A percentile compares a stretch with the other conserved stretches of the same genome.
Conservation (phyloP, 495 filamentous ascomycete species). For the Aspergillus diversus region DNA sequence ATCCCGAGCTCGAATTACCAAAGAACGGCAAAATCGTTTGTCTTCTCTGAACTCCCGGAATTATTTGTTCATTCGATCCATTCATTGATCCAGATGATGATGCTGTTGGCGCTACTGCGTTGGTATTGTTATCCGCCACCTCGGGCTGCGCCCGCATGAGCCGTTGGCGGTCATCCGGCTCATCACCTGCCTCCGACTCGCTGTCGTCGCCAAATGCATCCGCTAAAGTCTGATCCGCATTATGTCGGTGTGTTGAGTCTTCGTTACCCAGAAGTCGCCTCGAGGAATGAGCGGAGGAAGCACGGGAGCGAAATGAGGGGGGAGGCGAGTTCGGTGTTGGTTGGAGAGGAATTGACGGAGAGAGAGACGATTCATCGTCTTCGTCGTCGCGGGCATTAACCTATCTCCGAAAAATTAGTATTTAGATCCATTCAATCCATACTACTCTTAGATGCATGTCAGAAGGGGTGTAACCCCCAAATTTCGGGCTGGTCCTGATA, state of each 20-base stretch:
- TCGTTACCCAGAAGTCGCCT: constrained; percentile 54
- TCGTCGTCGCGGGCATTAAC: constrained; percentile 58
- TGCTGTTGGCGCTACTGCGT: constrained; percentile 25
- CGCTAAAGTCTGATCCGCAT: constrained; percentile 75
- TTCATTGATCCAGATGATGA: constrained; percentile 44
- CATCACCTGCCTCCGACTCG: constrained; percentile 71
- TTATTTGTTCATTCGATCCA: constrained; percentile 24
- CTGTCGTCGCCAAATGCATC: constrained; percentile 85
- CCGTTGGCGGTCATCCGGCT: constrained; percentile 80
- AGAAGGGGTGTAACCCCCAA: neutral
- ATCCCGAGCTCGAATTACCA: constrained; percentile 36
- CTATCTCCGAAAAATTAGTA: constrained; percentile 37
- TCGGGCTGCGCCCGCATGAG: constrained; percentile 74
- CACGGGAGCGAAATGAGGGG: constrained; percentile 88
- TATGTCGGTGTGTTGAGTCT: constrained; percentile 52
- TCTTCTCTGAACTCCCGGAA: constrained; percentile 43
- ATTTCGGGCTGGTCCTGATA: neutral
- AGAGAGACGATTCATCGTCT: constrained; percentile 45
- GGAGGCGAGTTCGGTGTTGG: constrained; percentile 81
- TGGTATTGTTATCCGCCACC: constrained; percentile 34
- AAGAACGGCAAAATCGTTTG: constrained; percentile 58
- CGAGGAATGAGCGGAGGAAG: constrained; percentile 66
- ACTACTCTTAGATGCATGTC: neutral
- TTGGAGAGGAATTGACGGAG: constrained; percentile 44
- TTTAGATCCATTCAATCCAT: neutral